Percentiles rank a stretch among this genome's conserved stretches.
Evolutionary conservation across 176 grass and related monocot species (phyloP).

Genomic region (Stipa capillata): DNA sequence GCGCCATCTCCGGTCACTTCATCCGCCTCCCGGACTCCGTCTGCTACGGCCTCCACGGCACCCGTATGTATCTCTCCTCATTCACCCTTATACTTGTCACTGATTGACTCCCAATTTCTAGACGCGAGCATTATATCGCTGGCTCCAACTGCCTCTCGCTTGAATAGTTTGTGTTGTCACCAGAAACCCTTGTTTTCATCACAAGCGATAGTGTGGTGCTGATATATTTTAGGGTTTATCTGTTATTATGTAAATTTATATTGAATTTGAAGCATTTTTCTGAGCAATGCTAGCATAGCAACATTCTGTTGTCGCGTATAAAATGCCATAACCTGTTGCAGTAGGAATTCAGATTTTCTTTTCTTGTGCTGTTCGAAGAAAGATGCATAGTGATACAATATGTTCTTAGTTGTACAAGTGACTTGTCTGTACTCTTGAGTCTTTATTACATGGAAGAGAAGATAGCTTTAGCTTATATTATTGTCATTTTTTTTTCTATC

Average conservation of each 20-base stretch:
- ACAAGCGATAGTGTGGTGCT: background rate
- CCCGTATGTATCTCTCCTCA: constrained; percentile 28
- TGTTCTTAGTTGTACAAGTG: background rate
- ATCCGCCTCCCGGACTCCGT: constrained; percentile 65
- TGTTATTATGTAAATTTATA: background rate
- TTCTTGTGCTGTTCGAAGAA: background rate
- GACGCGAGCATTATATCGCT: background rate
- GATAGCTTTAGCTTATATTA: constrained; percentile 10
- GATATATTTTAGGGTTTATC: background rate
- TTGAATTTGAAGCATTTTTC: background rate
- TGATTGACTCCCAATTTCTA: background rate
- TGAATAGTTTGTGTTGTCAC: background rate
- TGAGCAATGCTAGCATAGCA: background rate
- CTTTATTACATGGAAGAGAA: background rate
- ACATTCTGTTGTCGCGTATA: background rate
- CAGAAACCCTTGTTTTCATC: background rate
- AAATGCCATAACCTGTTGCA: background rate
- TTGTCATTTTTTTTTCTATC: background rate
- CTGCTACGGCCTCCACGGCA: constrained; percentile 95
- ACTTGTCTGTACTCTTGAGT: background rate
- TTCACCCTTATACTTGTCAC: background rate
- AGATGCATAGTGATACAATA: background rate
- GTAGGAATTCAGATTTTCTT: background rate
- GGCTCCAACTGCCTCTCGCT: background rate
- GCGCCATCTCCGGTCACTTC: constrained; percentile 89